Base-by-base conservation (phyloP, 371 early-diverging fungal genomes). In the Rhizopus sp. region DNA sequence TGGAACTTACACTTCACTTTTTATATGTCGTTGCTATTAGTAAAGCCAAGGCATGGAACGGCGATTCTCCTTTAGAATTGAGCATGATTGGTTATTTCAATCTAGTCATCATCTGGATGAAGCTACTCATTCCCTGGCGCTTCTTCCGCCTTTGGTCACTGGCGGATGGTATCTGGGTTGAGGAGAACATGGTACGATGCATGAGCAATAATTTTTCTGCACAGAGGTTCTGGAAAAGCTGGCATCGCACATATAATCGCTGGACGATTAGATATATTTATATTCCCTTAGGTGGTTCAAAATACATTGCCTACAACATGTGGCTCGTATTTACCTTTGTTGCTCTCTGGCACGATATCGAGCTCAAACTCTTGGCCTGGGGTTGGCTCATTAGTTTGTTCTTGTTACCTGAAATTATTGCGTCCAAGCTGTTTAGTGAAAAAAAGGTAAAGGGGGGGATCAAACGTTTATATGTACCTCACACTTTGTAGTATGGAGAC, bases 341-440 rank as follows among this genome's bases (percentile, higher is more conserved):
- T 10, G 97, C 96, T 3, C 56, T 96, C 5, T 97, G 97, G 97
- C 97, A 97, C 74, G 97, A 97, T 61, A 87, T 94, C 47, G 77
- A 88, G 13, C 60, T 94, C 55, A 80, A 82, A 32, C 69, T 96
- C 15, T 64, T 96, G 54, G 90, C 91, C 7, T 97, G 97, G 97
- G 94, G 92, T 6, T 96, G 96, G 96, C 69, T 96, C 9, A 89
- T 97, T 40, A 83, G 83, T 4, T 58, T 94, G 29, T 88, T 95
- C 56, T 82, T 97, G 34, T 40, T 95, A 44, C 97, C 97, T 3
- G 96, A 97, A 68, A 74, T 85, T 6, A 57, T 93, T 31, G 82
- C 84, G 10, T 72, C 82, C 23, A 77, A 69, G 38, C 32, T 87
- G n/a, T 89, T 91, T 77, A 78, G 74, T 13, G 74, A 57, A 34